Base-by-base conservation (phyloP, 2,329 filamentous ascomycete species). In the Hortaea werneckii region DNA sequence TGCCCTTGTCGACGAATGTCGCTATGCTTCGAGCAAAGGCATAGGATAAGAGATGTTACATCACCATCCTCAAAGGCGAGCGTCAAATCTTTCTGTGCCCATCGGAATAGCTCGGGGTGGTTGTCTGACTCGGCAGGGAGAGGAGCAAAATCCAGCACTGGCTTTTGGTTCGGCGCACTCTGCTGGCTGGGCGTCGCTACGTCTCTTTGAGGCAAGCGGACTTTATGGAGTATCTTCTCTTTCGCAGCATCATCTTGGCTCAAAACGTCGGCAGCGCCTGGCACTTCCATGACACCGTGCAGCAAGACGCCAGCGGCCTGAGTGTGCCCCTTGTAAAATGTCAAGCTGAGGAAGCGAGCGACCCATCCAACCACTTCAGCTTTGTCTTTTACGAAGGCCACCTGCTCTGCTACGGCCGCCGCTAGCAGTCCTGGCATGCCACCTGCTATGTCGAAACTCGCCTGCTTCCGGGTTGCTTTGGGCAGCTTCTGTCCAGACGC, bases 1-100 rank as follows among this genome's bases (percentile, higher is more conserved):
- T 84, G 69, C 5, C 87, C 85, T 67, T 95, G 87, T 50, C 82
- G 80, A 42, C 89, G 79, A 53, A 95, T 83, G 61, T 85, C 83
- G 32, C 73, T 70, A 57, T 92, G 80, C 40, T 80, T 68, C 0
- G 88, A 94, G 44, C 79, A 83, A 8, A 95, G 73, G 55, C 90
- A 83, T 30, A 83, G 72, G 40, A 94, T 73, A 29, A 96, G 69
- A 2, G 79, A 75, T 10, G 76, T 73, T 20, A 86, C 74, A 56
- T 85, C 77, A 5, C 83, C 85, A 52, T 92, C 85, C 56, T 92
- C 86, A 6, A 94, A 71, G 1, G 87, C 77, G 57, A 89, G 81
- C 38, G 89, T 84, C 0, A 86, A 70, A 29, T 86, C 82, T 59
- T 94, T 90, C 51, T 79, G 76, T 37, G 77, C 73, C 87, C 87